Percentiles rank a stretch among this genome's conserved stretches.
Conservation (phyloP, 495 filamentous ascomycete species). For the Trichocladium antarcticum region DNA sequence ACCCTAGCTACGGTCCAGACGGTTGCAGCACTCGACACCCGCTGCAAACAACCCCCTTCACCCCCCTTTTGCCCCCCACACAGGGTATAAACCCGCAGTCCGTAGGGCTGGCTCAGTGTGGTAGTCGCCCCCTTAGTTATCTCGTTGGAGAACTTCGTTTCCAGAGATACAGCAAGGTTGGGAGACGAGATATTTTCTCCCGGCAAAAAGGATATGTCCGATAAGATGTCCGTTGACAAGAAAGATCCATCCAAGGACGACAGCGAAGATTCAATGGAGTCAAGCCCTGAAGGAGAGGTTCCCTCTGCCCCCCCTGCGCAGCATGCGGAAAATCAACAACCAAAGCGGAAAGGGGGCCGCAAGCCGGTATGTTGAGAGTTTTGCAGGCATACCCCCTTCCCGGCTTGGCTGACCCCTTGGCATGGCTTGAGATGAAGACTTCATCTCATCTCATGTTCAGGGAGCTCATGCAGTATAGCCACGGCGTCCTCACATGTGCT, state of each 20-base stretch:
- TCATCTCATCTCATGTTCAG: conserved; percentile 5
- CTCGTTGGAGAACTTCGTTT: background rate
- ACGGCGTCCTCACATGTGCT: conserved; percentile 16
- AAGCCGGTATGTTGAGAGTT: conserved; percentile 64
- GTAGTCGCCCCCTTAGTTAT: background rate
- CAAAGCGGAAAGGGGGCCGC: conserved; percentile 89
- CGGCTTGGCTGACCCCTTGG: conserved; percentile 7
- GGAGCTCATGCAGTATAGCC: background rate
- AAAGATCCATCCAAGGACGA: conserved; percentile 40
- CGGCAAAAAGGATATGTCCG: conserved; percentile 36
- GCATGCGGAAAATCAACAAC: conserved; percentile 39
- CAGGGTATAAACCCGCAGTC: conserved; percentile 1
- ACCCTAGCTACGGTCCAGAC: background rate
- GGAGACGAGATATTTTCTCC: background rate
- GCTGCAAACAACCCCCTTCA: background rate
- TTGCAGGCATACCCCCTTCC: background rate
- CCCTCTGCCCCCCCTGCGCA: conserved; percentile 27
- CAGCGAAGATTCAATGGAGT: conserved; percentile 45
- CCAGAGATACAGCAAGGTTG: background rate
- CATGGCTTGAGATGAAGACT: background rate
- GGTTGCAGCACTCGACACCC: conserved; percentile 4
- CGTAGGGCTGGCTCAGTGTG: background rate
- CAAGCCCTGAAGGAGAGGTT: conserved; percentile 42
- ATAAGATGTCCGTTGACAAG: conserved; percentile 51
- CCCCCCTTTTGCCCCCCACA: background rate